Evolutionary conservation across 2,329 filamentous ascomycete species (phyloP), one percentile per base, ranked within the genome.

Genomic region (Verticillium zaregamsianum): DNA sequence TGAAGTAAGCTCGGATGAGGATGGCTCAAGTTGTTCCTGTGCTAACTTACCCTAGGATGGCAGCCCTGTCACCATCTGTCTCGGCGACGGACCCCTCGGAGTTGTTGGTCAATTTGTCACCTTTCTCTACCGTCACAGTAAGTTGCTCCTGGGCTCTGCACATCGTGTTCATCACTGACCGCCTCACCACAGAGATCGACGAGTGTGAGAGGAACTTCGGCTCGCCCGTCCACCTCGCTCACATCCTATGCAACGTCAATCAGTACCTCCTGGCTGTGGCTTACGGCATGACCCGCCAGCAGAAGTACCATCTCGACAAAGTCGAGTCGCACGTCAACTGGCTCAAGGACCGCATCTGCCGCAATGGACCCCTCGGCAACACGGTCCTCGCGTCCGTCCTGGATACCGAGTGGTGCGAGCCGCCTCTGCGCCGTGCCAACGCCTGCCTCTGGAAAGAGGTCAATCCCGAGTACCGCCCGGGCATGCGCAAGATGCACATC

Each of bases 111-210:
- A 67, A 12, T 59, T 77, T 12, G 45, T 77, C 28, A 67, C 68
- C 32, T 77, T 72, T 61, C 70, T 77, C 58, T 77, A 77, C 59
- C 74, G 72, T 5, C 64, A 70, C 23, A 67, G 75, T 75, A 62
- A 62, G 73, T 67, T n/a, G 12, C 17, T 14, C 17, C 25, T 39
- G 9, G 32, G 7, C 20, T 3, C 15, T 17, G 33, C 32, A n/a
- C 14, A 40, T 20, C 52, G 11, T 2, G 11, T 31, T 17, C 7
- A 8, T 12, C 49, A 7, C 15, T 58, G 1, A 52, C 55, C 37
- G 52, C 57, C 12, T 6, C 3, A 23, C 52, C 25, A 31, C 32
- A 59, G 45, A 33, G 17, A 55, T 58, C 17, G 25, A 25, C 2
- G 33, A 20, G 9, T 58, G 55, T 57, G 62, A 62, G 4, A 45